Evolutionary conservation across 1,284 basidiomycete species (phyloP).

Genomic region (Pseudozyma sp.): DNA sequence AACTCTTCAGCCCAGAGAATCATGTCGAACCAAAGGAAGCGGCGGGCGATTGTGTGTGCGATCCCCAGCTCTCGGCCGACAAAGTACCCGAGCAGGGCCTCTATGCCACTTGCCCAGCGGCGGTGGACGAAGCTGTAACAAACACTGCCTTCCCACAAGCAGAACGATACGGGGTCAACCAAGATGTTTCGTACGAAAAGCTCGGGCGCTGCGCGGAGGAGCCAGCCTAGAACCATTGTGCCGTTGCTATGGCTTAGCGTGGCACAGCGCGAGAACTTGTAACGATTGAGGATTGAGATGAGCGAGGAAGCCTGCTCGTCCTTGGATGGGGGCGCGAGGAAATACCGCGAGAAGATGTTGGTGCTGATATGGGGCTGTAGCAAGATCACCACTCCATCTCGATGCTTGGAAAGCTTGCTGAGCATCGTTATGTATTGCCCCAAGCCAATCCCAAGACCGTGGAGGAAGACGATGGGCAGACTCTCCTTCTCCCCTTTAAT

Average conservation of each 20-base stretch:
- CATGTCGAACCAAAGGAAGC: slow-evolving; percentile 37
- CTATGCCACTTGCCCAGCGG: slow-evolving; percentile 29
- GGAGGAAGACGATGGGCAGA: slow-evolving; percentile 42
- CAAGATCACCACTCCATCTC: slow-evolving; percentile 31
- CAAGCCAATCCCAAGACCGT: slow-evolving; percentile 49
- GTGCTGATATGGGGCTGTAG: slow-evolving; percentile 40
- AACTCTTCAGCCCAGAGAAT: slow-evolving; percentile 40
- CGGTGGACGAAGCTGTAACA: slow-evolving; percentile 33
- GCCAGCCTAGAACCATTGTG: slow-evolving; percentile 42
- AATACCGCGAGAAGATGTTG: slow-evolving; percentile 17
- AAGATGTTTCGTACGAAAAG: slow-evolving; percentile 28
- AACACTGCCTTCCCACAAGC: slow-evolving; percentile 42
- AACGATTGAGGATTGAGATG: slow-evolving; percentile 1
- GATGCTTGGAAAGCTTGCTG: slow-evolving; percentile 16
- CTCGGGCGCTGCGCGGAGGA: slow-evolving; percentile 28
- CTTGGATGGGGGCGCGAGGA: slow-evolving; percentile 25
- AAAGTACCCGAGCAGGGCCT: slow-evolving; percentile 46
- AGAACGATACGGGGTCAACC: slow-evolving; percentile 45
- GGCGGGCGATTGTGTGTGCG: slow-evolving; percentile 29
- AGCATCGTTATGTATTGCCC: slow-evolving; percentile 41
- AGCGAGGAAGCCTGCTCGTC: slow-evolving; percentile 34
- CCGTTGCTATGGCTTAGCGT: slow-evolving; percentile 39
- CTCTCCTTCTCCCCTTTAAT: slow-evolving; percentile 1
- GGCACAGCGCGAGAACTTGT: slow-evolving; percentile 12
- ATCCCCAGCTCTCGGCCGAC: slow-evolving; percentile 43